phyloP scores from a whole-genome alignment of 495 filamentous ascomycete genomes.

The Penicillium goetzii region DNA sequence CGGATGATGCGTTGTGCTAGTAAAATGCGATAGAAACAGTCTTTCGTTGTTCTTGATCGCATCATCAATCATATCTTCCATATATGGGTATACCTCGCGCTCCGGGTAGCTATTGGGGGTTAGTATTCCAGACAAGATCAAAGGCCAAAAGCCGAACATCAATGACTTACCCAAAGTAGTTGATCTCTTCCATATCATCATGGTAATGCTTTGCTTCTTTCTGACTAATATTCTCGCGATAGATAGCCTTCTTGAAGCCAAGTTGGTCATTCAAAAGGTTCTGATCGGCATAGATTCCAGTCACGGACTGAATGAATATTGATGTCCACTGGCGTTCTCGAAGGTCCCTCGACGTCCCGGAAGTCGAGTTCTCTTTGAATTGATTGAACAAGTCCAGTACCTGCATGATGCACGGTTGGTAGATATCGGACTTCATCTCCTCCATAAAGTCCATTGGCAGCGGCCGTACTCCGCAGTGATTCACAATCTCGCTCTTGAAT shows the following conservation, averaged over 20 bases:
- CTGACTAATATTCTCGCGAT: conserved; percentile 34
- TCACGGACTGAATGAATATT: conserved; percentile 44
- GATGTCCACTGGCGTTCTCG: conserved; percentile 39
- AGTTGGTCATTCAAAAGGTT: conserved; percentile 37
- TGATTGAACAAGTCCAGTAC: conserved; percentile 44
- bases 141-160: neutral
- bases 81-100: conserved; percentile 29
- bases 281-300: conserved; percentile 43
- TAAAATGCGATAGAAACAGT: conserved; percentile 49
- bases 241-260: conserved; percentile 38
- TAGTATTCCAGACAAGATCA: neutral
- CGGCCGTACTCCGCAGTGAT: conserved; percentile 45
- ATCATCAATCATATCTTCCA: conserved; percentile 40
- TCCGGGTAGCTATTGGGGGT: conserved; percentile 3
- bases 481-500: conserved; percentile 43
- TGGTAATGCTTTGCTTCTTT: conserved; percentile 35
- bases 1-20: conserved; percentile 46
- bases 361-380: conserved; percentile 22
- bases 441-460: conserved; percentile 45
- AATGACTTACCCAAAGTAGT: conserved; percentile 44
- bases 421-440: conserved; percentile 40
- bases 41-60: conserved; percentile 41
- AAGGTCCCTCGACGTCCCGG: conserved; percentile 2
- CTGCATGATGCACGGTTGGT: conserved; percentile 49
- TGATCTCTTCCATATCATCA: conserved; percentile 34